phyloP scores from a whole-genome alignment of 306 rosid species.

The Begonia peltatifolia region DNA sequence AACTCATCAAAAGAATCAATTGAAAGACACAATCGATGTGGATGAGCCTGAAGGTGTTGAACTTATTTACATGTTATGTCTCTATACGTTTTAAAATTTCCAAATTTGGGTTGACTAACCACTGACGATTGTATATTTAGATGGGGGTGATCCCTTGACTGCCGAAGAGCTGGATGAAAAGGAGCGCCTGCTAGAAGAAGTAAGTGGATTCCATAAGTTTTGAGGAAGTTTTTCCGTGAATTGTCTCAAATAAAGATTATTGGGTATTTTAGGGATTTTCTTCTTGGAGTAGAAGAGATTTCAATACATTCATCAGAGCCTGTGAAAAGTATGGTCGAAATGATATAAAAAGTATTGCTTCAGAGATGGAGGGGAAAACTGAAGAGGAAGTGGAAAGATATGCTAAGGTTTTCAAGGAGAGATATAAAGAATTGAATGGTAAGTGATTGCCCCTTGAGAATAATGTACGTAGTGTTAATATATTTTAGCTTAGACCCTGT shows the following conservation, averaged over 20 bases:
- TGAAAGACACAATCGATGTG: slow-evolving; percentile 87
- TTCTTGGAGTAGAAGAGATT: slow-evolving; percentile 93
- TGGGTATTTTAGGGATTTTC: slow-evolving; percentile 66
- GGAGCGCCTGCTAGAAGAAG: slow-evolving; percentile 77
- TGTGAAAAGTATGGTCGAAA: slow-evolving; percentile 96
- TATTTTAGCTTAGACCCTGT: too few species aligned
- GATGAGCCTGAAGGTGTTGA: slow-evolving; percentile 82
- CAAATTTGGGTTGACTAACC: not conserved
- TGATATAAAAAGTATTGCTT: slow-evolving; percentile 69
- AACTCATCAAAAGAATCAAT: slow-evolving; percentile 93
- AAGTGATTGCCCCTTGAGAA: slow-evolving; percentile 8
- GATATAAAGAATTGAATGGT: slow-evolving; percentile 95
- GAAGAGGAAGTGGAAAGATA: slow-evolving; percentile 97
- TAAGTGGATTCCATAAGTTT: slow-evolving; percentile 21
- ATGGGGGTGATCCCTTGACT: slow-evolving; percentile 88
- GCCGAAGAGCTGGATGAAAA: slow-evolving; percentile 93
- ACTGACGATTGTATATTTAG: slow-evolving; percentile 26
- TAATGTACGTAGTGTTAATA: not conserved
- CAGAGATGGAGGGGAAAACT: slow-evolving; percentile 94
- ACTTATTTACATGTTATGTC: slow-evolving; percentile 1
- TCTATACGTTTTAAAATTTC: not conserved
- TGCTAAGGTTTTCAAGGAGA: slow-evolving; percentile 67
- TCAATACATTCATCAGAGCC: slow-evolving; percentile 90
- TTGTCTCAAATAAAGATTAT: not conserved
- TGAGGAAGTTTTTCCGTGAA: not conserved